Evolutionary conservation across 768 basidiomycete species (phyloP).

Genomic region (Boletus patriciae): DNA sequence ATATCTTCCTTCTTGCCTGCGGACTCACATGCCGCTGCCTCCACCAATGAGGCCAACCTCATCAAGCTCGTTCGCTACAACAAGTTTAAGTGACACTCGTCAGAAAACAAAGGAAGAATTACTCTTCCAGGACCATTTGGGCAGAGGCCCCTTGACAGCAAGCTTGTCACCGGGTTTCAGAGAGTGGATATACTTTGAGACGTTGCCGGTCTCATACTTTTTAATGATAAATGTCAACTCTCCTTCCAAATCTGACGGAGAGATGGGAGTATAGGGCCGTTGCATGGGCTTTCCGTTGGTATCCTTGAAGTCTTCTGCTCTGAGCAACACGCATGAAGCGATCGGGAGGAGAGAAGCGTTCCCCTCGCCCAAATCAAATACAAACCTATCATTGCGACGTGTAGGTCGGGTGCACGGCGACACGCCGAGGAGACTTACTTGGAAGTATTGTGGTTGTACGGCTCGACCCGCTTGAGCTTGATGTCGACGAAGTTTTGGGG

Average conservation of each 20-base stretch:
- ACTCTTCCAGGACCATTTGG: slow-evolving; percentile 87
- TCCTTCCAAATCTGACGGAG: slow-evolving; percentile 69
- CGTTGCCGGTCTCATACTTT: slow-evolving; percentile 77
- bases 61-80: slow-evolving; percentile 80
- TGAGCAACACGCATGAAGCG: slow-evolving; percentile 76
- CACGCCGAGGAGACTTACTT: slow-evolving; percentile 45
- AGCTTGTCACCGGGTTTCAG: slow-evolving; percentile 84
- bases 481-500: slow-evolving; percentile 76
- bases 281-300: slow-evolving; percentile 84
- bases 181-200: slow-evolving; percentile 78
- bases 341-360: slow-evolving; percentile 77
- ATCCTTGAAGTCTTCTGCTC: slow-evolving; percentile 68
- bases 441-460: slow-evolving; percentile 94
- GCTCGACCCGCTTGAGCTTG: slow-evolving; percentile 74
- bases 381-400: slow-evolving; percentile 48
- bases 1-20: not conserved
- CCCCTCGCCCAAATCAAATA: slow-evolving; percentile 78
- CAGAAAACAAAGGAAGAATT: slow-evolving; percentile 11
- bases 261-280: slow-evolving; percentile 93
- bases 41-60: slow-evolving; percentile 89
- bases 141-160: slow-evolving; percentile 86
- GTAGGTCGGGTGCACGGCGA: not conserved
- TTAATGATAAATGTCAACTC: slow-evolving; percentile 84
- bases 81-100: slow-evolving; percentile 1
- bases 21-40: slow-evolving; percentile 83